A percentile compares a stretch with the other conserved stretches of the same genome.
These are phyloP conservation scores for Apiospora sp. DNA, from an alignment of 2,329 filamentous ascomycete species.

Conservation along the genomic window DNA sequence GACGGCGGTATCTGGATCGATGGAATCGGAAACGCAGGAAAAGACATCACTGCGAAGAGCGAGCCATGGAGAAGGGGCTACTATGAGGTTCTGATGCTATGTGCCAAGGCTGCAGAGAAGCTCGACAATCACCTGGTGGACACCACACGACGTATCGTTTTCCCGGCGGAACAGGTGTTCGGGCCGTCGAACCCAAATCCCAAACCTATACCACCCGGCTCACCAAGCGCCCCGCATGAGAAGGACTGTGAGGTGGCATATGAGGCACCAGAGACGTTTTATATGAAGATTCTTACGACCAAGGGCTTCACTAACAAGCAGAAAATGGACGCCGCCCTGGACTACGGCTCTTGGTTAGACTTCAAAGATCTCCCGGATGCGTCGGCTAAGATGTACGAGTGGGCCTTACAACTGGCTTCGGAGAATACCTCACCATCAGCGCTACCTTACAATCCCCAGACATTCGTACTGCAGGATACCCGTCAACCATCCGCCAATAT, in stretches of 20 bases:
- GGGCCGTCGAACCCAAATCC: conserved; percentile 87
- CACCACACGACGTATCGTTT: conserved; percentile 69
- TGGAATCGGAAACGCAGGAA: conserved; percentile 60
- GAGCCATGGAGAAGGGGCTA: conserved; percentile 90
- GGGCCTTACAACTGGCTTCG: conserved; percentile 79
- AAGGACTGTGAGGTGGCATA: conserved; percentile 78
- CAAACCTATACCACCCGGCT: conserved; percentile 72
- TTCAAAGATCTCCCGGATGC: conserved; percentile 73
- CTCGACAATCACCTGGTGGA: conserved; percentile 82
- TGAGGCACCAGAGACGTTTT: conserved; percentile 76
- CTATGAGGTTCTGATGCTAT: conserved; percentile 80
- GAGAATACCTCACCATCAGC: conserved; percentile 46
- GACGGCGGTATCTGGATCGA: conserved; percentile 62
- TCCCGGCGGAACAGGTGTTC: conserved; percentile 76
- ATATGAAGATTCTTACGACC: conserved; percentile 82
- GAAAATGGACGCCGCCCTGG: conserved; percentile 80
- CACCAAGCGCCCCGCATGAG: conserved; percentile 70
- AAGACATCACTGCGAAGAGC: conserved; percentile 77
- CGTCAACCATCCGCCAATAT: conserved; percentile 75
- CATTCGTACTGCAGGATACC: conserved; percentile 69
- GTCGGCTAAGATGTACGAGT: conserved; percentile 75
- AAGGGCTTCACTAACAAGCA: conserved; percentile 81
- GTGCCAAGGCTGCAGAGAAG: conserved; percentile 79
- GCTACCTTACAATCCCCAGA: conserved; percentile 66
- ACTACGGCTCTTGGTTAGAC: conserved; percentile 85